Evolutionary conservation across 345 rosid genomes (phyloP), one percentile per base, ranked within the genome.

Genomic region (Luvunga scandens): DNA sequence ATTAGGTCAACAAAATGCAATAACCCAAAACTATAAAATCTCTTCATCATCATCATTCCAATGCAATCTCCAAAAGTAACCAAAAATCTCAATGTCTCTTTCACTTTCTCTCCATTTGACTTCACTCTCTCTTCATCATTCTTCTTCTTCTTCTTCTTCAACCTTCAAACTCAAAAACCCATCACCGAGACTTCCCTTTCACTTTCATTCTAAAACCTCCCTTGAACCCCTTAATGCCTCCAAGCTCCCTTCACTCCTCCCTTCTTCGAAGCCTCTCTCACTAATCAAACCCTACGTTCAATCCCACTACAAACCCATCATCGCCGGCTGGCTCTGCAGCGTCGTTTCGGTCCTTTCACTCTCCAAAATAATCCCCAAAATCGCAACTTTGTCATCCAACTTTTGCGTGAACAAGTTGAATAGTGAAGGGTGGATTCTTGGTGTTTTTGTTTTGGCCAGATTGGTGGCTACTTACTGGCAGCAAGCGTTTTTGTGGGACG

Each of bases 401-500:
- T 63, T 75, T 70, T 63, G 7, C 12, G 21, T 64, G 19, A 6
- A 56, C 28, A 57, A 75, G 45, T 1, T 75, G 77, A 53, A 55
- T 21, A 81, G 78, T 55, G 86, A 91, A 45, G 91, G 88, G 6
- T 61, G 89, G 50, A 72, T 81, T 2, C 78, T 93, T 45, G 90
- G 85, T 3, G 81, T 79, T 78, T 73, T 92, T 78, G 83, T 90
- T 56, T 53, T 90, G 28, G 85, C 82, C 34, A 90, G 88, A 77
- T 79, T 87, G 50, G 77, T 91, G 77, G 86, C 93, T n/a, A 73
- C 85, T 61, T 95, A 91, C 83, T 86, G 84, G 42, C 97, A 94
- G 80, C 97, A 94, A 70, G 88, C 95, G 67, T 86, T 90, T 69
- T 82, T 95, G 19, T 95, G 98, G 99, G 90, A 91, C 38, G 99